Evolutionary conservation across 805 yeast genomes (phyloP).

Genomic region (Barnettozyma wickerhamii): DNA sequence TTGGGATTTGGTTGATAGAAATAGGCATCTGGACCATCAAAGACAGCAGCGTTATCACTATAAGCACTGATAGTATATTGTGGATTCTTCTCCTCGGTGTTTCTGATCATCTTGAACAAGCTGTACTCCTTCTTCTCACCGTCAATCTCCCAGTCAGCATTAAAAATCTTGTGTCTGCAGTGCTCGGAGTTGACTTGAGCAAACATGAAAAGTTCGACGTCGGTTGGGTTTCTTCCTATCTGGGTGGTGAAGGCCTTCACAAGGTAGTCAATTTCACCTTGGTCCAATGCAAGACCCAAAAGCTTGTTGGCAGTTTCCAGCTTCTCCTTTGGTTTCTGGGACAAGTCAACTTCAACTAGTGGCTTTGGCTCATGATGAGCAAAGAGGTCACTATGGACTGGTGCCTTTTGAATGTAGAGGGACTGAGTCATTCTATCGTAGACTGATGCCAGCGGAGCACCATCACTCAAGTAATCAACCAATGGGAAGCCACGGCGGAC

Average conservation of each 20-base stretch:
- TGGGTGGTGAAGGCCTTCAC: constrained; percentile 73
- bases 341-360: constrained; percentile 65
- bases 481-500: constrained; percentile 71
- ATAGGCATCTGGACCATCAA: constrained; percentile 77
- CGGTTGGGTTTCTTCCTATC: constrained; percentile 88
- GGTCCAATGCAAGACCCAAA: constrained; percentile 91
- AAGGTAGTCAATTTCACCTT: constrained; percentile 88
- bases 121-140: constrained; percentile 68
- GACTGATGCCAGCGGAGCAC: constrained; percentile 61
- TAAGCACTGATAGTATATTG: constrained; percentile 88
- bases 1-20: constrained; percentile 73
- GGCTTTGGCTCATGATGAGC: constrained; percentile 80
- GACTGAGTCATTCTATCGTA: constrained; percentile 95
- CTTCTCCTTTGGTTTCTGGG: constrained; percentile 46
- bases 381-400: constrained; percentile 66
- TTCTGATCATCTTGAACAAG: constrained; percentile 91
- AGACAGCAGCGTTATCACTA: constrained; percentile 96
- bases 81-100: constrained; percentile 79
- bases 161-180: constrained; percentile 98
- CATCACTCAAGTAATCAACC: constrained; percentile 46
- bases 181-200: constrained; percentile 99
- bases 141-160: constrained; percentile 97
- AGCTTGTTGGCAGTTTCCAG: constrained; percentile 73
- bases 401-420: constrained; percentile 54
- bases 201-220: constrained; percentile 96